Percentiles rank a stretch among this genome's conserved stretches.
Evolutionary conservation across 257 asterid species (phyloP).

Genomic region (Scutellaria baicalensis): DNA sequence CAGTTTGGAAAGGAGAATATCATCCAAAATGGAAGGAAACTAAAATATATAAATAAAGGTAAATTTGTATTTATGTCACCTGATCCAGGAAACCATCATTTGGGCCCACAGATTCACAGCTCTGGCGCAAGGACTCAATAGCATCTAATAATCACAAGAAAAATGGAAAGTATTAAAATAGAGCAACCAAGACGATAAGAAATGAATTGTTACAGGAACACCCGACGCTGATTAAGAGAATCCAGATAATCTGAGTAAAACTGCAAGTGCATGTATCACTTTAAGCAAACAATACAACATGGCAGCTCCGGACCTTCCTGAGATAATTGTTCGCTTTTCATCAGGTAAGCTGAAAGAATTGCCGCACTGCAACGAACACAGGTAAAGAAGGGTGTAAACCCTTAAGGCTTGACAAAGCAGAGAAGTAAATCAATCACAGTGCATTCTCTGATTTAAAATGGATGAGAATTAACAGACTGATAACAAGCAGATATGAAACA

Average conservation of each 20-base stretch:
- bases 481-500: neutral
- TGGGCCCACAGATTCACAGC: constrained; percentile 75
- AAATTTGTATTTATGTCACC: constrained; percentile 37
- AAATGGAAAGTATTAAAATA: neutral
- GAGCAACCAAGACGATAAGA: neutral
- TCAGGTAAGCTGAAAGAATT: constrained; percentile 83
- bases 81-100: constrained; percentile 97
- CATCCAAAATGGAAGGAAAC: constrained; percentile 1
- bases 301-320: constrained; percentile 57
- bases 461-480: neutral
- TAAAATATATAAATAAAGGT: neutral
- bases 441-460: constrained; percentile 17
- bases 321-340: constrained; percentile 85
- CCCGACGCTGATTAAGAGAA: constrained; percentile 5
- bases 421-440: constrained; percentile 26
- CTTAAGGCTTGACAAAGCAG: constrained; percentile 45
- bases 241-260: neutral
- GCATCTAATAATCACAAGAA: constrained; percentile 51
- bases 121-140: constrained; percentile 68
- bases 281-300: constrained; percentile 12
- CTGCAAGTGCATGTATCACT: constrained; percentile 11
- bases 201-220: neutral
- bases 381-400: constrained; percentile 58
- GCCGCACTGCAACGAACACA: constrained; percentile 89
- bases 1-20: constrained; percentile 6